Percentiles rank a stretch among this genome's conserved stretches.
phyloP scores from a whole-genome alignment of 495 filamentous ascomycete genomes.

The Cetradonia linearis region DNA sequence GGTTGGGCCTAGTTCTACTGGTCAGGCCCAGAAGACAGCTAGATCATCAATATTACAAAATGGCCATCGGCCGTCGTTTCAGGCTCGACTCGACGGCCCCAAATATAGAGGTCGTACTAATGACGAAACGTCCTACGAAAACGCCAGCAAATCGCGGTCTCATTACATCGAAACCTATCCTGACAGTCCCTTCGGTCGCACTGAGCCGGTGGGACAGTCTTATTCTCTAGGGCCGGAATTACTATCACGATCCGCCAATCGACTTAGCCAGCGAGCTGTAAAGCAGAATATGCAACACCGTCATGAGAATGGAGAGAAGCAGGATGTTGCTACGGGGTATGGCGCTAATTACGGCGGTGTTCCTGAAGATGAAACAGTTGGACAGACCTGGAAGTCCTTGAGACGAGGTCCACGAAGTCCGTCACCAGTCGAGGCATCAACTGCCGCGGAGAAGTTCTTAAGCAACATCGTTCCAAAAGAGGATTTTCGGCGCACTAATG shows the following conservation, averaged over 20 bases:
- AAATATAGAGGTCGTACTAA: not conserved
- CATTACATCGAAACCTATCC: not conserved
- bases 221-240: slow-evolving; percentile 5
- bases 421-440: slow-evolving; percentile 22
- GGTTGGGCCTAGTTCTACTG: slow-evolving; percentile 3
- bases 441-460: slow-evolving; percentile 36
- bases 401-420: slow-evolving; percentile 6
- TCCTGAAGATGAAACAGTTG: slow-evolving; percentile 28
- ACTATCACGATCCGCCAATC: slow-evolving; percentile 2
- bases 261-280: not conserved
- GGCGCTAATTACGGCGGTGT: slow-evolving; percentile 17
- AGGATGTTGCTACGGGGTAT: not conserved
- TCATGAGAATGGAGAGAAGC: slow-evolving; percentile 13
- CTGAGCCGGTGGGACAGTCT: not conserved
- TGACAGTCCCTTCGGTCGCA: not conserved
- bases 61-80: slow-evolving; percentile 1
- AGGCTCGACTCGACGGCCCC: not conserved
- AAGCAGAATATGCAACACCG: slow-evolving; percentile 8
- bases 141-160: not conserved
- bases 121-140: not conserved
- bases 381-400: slow-evolving; percentile 18
- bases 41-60: slow-evolving; percentile 1
- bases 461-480: slow-evolving; percentile 29
- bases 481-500: slow-evolving; percentile 1
- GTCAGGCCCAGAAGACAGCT: not conserved